Conservation (phyloP, 2,329 filamentous ascomycete species). For the Claviceps africana region DNA sequence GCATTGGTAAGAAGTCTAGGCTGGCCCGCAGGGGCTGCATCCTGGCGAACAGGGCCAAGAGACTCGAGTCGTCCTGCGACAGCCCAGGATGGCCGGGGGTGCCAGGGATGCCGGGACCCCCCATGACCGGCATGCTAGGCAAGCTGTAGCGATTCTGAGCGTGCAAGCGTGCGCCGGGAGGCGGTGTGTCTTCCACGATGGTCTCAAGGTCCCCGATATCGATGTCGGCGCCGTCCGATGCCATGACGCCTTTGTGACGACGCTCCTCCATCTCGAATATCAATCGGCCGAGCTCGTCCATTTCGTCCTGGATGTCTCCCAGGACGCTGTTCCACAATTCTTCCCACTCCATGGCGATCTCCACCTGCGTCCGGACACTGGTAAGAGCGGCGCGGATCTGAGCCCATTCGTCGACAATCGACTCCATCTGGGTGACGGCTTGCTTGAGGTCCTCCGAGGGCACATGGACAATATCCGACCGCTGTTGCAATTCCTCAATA, state of each 20-base stretch:
- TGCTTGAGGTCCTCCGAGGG: constrained; percentile 55
- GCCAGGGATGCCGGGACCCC: constrained; percentile 45
- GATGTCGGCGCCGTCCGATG: constrained; percentile 44
- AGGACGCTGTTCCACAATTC: constrained; percentile 90
- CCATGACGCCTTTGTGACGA: constrained; percentile 63
- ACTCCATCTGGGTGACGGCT: constrained; percentile 80
- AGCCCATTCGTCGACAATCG: constrained; percentile 70
- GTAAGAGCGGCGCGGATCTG: constrained; percentile 66
- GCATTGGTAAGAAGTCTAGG: constrained; percentile 90
- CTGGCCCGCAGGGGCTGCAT: constrained; percentile 92
- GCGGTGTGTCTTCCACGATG: constrained; percentile 77
- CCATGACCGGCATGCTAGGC: constrained; percentile 42
- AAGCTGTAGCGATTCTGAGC: constrained; percentile 56
- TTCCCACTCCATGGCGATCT: constrained; percentile 98
- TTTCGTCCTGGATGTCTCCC: constrained; percentile 82
- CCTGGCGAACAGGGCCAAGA: constrained; percentile 80
- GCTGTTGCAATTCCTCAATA: constrained; percentile 80
- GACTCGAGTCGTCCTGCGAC: constrained; percentile 69
- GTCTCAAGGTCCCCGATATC: constrained; percentile 86
- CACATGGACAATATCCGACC: constrained; percentile 60
- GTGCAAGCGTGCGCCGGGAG: constrained; percentile 34
- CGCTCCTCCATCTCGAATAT: constrained; percentile 98
- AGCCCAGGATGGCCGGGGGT: constrained; percentile 38
- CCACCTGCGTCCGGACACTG: constrained; percentile 76
- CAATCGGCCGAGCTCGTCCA: constrained; percentile 60